Conservation (phyloP, 768 basidiomycete species). For the Kwoniella sp. region DNA sequence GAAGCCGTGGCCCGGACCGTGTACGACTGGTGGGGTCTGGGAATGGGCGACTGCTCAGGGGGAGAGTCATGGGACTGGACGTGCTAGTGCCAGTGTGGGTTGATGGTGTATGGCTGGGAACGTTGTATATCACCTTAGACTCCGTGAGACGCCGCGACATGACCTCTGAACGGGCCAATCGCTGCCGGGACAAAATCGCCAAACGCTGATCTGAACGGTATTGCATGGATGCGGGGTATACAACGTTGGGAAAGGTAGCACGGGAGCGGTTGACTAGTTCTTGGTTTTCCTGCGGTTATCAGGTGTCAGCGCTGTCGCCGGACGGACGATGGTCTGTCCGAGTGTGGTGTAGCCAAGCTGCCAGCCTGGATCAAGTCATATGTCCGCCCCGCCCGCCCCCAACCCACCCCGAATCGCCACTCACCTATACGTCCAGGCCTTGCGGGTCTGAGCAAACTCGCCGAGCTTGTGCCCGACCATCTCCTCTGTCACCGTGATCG, state of each 20-base stretch:
- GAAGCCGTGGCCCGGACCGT: slow-evolving; percentile 77
- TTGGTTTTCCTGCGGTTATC: slow-evolving; percentile 10
- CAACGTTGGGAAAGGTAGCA: not conserved
- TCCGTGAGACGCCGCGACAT: no score
- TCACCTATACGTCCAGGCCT: slow-evolving; percentile 78
- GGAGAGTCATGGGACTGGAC: slow-evolving; percentile 71
- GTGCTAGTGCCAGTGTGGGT: slow-evolving; percentile 19
- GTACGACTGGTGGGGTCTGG: slow-evolving; percentile 64
- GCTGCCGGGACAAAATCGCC: not conserved
- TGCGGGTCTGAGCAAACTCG: slow-evolving; percentile 87
- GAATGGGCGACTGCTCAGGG: slow-evolving; percentile 60
- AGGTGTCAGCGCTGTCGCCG: not conserved
- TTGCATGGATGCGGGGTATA: slow-evolving; percentile 14
- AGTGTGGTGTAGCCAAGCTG: no score
- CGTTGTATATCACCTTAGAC: no score
- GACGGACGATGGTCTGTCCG: no score
- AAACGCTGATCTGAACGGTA: not conserved
- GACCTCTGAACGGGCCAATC: not conserved
- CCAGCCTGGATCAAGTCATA: not conserved
- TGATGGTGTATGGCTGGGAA: no score
- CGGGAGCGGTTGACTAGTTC: not conserved
- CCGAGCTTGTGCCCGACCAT: slow-evolving; percentile 99
- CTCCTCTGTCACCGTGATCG: slow-evolving; percentile 83
- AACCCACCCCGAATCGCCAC: slow-evolving; percentile 47
- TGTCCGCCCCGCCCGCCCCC: not conserved